These are phyloP conservation scores for Saccharomyces hybrid DNA, from an alignment of 1,139 yeast genomes.

Conservation along the genomic window DNA sequence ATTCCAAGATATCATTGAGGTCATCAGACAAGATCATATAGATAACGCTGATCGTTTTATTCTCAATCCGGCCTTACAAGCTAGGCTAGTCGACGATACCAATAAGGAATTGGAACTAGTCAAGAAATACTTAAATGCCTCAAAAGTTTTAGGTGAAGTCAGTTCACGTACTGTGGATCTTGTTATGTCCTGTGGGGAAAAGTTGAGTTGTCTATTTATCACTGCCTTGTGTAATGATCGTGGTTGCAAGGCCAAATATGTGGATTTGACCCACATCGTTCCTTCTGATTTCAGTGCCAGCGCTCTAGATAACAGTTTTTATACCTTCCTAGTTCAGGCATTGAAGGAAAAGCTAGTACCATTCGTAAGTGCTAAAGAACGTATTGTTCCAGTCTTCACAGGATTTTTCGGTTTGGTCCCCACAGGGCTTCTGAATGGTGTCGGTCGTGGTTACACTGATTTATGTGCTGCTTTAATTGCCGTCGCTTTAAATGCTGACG, in stretches of 20 bases:
- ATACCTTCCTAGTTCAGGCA: slow-evolving; percentile 50
- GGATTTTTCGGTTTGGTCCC: slow-evolving; percentile 94
- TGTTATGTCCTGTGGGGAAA: slow-evolving; percentile 91
- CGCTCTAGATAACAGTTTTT: slow-evolving; percentile 61
- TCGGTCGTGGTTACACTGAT: slow-evolving; percentile 96
- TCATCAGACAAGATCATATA: slow-evolving; percentile 71
- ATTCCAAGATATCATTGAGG: slow-evolving; percentile 45
- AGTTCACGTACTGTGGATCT: slow-evolving; percentile 81
- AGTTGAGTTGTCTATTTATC: slow-evolving; percentile 82
- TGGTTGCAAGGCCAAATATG: slow-evolving; percentile 66
- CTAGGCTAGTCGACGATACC: slow-evolving; percentile 49
- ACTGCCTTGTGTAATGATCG: slow-evolving; percentile 74
- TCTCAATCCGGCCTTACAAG: slow-evolving; percentile 37
- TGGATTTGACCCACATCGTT: slow-evolving; percentile 69
- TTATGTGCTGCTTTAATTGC: slow-evolving; percentile 95
- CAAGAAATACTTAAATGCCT: slow-evolving; percentile 68
- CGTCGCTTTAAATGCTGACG: slow-evolving; percentile 86
- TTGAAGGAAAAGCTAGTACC: slow-evolving; percentile 49
- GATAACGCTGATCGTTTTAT: slow-evolving; percentile 58
- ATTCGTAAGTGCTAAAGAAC: slow-evolving; percentile 29
- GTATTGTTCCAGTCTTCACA: slow-evolving; percentile 73
- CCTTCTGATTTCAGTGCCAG: slow-evolving; percentile 45
- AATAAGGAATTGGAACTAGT: slow-evolving; percentile 59
- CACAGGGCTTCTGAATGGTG: slow-evolving; percentile 84
- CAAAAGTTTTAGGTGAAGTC: slow-evolving; percentile 86